Conservation (phyloP, 2,329 filamentous ascomycete genomes). For the Phaeosphaeriaceae sp. region DNA sequence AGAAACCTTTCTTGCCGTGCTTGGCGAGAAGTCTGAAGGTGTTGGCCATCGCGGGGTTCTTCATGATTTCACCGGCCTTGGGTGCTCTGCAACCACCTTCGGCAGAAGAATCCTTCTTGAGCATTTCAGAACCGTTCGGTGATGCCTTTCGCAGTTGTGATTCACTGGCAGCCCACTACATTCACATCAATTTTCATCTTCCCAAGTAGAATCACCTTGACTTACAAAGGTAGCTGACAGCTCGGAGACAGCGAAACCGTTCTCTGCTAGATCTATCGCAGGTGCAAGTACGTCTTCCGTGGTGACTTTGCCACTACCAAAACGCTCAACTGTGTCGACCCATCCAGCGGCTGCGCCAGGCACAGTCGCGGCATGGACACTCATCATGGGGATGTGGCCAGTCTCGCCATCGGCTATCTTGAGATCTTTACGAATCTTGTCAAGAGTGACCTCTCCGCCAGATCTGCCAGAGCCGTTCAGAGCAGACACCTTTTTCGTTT, state of each 20-base stretch:
- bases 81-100: slow-evolving; percentile 78
- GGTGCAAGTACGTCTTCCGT: slow-evolving; percentile 81
- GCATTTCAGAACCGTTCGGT: slow-evolving; percentile 85
- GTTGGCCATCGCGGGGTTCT: slow-evolving; percentile 78
- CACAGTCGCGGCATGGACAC: slow-evolving; percentile 82
- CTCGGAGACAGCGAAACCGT: slow-evolving; percentile 90
- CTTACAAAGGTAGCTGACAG: slow-evolving; percentile 73
- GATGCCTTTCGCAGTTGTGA: slow-evolving; percentile 73
- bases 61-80: slow-evolving; percentile 84
- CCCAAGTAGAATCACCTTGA: slow-evolving; percentile 17
- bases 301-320: slow-evolving; percentile 85
- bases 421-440: slow-evolving; percentile 74
- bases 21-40: slow-evolving; percentile 82
- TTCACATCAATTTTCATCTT: slow-evolving; percentile 10
- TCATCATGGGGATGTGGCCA: slow-evolving; percentile 74
- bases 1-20: slow-evolving; percentile 90
- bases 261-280: slow-evolving; percentile 84
- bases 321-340: slow-evolving; percentile 86
- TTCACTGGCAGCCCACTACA: slow-evolving; percentile 77
- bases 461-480: slow-evolving; percentile 94
- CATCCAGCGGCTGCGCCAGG: slow-evolving; percentile 93
- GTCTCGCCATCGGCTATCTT: slow-evolving; percentile 66
- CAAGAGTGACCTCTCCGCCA: slow-evolving; percentile 72
- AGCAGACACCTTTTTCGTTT: slow-evolving; percentile 80
- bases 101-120: slow-evolving; percentile 77